These are phyloP conservation scores for Theobroma grandiflorum DNA, from an alignment of 441 rosid genomes.

Conservation along the genomic window DNA sequence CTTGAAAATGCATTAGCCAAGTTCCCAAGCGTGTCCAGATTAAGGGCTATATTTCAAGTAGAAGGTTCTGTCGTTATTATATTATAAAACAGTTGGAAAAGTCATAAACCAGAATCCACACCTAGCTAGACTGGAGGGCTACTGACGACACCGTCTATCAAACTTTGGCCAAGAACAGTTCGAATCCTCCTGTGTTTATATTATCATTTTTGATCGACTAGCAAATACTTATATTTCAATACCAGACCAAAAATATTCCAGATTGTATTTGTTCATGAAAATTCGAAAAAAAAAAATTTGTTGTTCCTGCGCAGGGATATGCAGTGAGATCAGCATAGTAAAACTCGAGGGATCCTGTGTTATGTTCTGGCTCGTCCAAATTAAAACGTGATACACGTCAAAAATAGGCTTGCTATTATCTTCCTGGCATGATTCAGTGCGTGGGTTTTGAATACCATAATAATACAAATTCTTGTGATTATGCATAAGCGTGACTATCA, in stretches of 20 bases:
- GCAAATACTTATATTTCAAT: neutral
- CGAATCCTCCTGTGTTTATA: neutral
- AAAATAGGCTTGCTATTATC: no score
- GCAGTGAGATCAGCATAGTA: no score
- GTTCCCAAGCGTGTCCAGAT: neutral
- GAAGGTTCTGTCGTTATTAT: neutral
- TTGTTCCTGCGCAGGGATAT: no score
- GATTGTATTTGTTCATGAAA: neutral
- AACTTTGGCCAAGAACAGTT: neutral
- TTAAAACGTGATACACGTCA: no score
- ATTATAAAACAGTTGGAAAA: neutral
- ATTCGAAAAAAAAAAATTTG: neutral
- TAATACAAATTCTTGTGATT: no score
- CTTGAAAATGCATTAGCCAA: neutral
- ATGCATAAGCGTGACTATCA: no score
- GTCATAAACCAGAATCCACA: slow-evolving; percentile 15
- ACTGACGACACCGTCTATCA: neutral
- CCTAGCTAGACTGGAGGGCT: neutral
- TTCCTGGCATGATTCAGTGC: no score
- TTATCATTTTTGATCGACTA: neutral
- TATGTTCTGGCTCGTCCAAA: no score
- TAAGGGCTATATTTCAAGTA: neutral
- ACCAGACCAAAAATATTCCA: slow-evolving; percentile 12
- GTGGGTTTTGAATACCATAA: no score
- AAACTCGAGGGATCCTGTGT: no score